A percentile compares a stretch with the other conserved stretches of the same genome.
These are phyloP conservation scores for Fusarium sp. DNA, from an alignment of 2,329 filamentous ascomycete species.

Conservation along the genomic window DNA sequence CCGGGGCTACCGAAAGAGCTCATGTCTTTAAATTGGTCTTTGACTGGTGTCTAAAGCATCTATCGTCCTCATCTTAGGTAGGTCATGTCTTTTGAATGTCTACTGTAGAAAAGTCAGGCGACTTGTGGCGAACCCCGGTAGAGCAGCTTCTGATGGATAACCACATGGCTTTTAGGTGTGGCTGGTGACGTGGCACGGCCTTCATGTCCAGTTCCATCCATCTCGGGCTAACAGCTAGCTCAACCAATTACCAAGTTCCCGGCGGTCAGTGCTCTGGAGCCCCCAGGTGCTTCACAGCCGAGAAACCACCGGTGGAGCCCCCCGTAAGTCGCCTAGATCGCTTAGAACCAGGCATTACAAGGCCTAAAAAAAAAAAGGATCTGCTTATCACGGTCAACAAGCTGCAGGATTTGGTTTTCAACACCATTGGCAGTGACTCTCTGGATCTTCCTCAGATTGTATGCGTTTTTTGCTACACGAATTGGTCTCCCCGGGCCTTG, in stretches of 20 bases:
- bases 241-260: slow-evolving; percentile 8
- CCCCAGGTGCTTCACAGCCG: slow-evolving; percentile 15
- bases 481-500: slow-evolving; percentile 24
- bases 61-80: slow-evolving; percentile 14
- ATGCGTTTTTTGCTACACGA: slow-evolving; percentile 56
- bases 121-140: slow-evolving; percentile 43
- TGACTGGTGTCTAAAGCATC: slow-evolving; percentile 20
- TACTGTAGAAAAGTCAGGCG: slow-evolving; percentile 36
- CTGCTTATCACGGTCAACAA: slow-evolving; percentile 96
- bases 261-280: slow-evolving; percentile 6
- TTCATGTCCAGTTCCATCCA: not conserved
- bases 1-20: slow-evolving; percentile 79
- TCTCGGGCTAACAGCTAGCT: not conserved
- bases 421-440: slow-evolving; percentile 99
- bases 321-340: slow-evolving; percentile 6
- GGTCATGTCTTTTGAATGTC: slow-evolving; percentile 15
- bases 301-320: slow-evolving; percentile 34
- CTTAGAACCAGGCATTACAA: slow-evolving; percentile 17
- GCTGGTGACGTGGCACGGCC: slow-evolving; percentile 44
- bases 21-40: slow-evolving; percentile 56
- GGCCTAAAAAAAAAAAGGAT: slow-evolving; percentile 67
- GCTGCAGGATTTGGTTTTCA: slow-evolving; percentile 98
- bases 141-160: slow-evolving; percentile 33
- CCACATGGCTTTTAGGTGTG: slow-evolving; percentile 39
- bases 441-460: slow-evolving; percentile 98